These are phyloP conservation scores for Hymenoscyphus repandus DNA, from an alignment of 2,329 filamentous ascomycete species.

Conservation along the genomic window DNA sequence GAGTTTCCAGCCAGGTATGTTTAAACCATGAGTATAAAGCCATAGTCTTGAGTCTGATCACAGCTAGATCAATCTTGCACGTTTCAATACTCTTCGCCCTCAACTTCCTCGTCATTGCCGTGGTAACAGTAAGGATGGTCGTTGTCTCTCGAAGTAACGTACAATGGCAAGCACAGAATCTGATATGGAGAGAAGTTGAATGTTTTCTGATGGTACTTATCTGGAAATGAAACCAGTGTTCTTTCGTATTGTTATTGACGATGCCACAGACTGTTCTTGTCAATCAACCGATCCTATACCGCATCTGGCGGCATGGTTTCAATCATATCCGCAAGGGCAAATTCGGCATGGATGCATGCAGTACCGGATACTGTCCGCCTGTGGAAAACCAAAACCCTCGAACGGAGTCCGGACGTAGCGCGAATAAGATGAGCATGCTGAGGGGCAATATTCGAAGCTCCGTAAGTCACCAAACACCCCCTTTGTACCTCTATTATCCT, in stretches of 20 bases:
- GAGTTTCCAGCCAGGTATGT: neutral
- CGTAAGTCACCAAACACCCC: neutral
- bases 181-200: constrained; percentile 23
- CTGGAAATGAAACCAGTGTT: too few relatives aligned
- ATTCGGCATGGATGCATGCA: constrained; percentile 10
- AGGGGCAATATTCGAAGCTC: neutral
- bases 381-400: constrained; percentile 2
- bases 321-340: constrained; percentile 10
- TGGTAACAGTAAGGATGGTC: constrained; percentile 3
- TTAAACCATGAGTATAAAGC: neutral
- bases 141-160: constrained; percentile 3
- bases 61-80: neutral
- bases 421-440: neutral
- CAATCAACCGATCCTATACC: constrained; percentile 23
- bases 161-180: constrained; percentile 9
- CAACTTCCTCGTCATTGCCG: neutral
- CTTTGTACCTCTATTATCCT: neutral
- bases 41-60: neutral
- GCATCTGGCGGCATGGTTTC: constrained; percentile 17
- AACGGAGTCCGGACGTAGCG: neutral
- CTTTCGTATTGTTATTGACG: neutral
- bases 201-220: constrained; percentile 17
- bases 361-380: constrained; percentile 5
- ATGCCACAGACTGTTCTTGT: constrained; percentile 16
- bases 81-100: neutral